Percentiles rank a stretch among this genome's conserved stretches.
Conservation (phyloP, 192 early-diverging fungal species). For the Tieghemiomyces parasiticus region DNA sequence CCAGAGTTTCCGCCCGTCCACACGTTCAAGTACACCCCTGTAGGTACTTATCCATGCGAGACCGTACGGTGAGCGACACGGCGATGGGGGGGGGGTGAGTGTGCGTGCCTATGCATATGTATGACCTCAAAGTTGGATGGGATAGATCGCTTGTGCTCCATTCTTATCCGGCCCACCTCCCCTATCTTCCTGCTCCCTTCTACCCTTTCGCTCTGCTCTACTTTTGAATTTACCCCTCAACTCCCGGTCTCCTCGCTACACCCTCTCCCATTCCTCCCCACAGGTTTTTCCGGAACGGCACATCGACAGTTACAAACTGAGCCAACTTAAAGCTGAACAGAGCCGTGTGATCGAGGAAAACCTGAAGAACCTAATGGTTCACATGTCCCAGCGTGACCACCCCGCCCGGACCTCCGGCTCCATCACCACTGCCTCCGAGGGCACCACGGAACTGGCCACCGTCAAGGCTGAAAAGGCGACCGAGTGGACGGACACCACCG, state of each 20-base stretch:
- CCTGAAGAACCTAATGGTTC: conserved; percentile 10
- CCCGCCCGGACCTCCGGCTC: background rate
- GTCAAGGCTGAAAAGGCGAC: background rate
- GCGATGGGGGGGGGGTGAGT: too few relatives aligned
- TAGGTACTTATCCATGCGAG: background rate
- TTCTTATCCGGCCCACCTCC: too few relatives aligned
- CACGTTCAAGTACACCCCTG: conserved; percentile 7
- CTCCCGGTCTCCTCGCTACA: too few relatives aligned
- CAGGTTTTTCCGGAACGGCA: background rate
- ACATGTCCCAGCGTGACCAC: background rate
- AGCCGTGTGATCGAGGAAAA: conserved; percentile 11
- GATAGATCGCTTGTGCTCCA: too few relatives aligned
- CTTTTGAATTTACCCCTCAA: too few relatives aligned
- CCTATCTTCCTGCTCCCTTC: too few relatives aligned
- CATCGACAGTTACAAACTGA: conserved; percentile 7
- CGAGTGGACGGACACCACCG: too few relatives aligned
- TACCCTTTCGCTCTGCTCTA: too few relatives aligned
- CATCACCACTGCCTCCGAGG: background rate
- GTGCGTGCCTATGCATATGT: too few relatives aligned
- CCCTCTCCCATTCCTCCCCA: too few relatives aligned
- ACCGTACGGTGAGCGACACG: too few relatives aligned
- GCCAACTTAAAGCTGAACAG: conserved; percentile 8
- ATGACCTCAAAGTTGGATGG: too few relatives aligned
- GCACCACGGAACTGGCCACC: background rate
- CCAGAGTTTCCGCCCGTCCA: conserved; percentile 6